Percentiles rank a stretch among this genome's conserved stretches.
These are phyloP conservation scores for Backusella psychrophila DNA, from an alignment of 192 early-diverging fungal genomes.

Conservation along the genomic window DNA sequence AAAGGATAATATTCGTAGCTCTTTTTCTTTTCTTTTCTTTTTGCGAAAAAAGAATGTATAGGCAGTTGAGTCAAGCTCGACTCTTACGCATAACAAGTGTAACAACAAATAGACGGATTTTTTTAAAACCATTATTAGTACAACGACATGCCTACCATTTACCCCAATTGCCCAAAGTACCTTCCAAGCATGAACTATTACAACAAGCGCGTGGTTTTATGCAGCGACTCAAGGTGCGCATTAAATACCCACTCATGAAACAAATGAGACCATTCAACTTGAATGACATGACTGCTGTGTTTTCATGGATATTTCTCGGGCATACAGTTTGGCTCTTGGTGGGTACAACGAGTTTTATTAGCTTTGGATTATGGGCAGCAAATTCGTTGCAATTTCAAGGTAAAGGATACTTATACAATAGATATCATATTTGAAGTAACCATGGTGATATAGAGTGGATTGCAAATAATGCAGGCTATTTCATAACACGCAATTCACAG, in stretches of 20 bases:
- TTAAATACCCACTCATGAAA: conserved; percentile 60
- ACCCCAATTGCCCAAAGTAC: conserved; percentile 20
- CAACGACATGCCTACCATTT: background rate
- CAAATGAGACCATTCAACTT: conserved; percentile 72
- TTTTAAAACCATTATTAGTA: background rate
- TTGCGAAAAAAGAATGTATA: no score
- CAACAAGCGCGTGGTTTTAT: conserved; percentile 58
- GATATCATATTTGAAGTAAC: background rate
- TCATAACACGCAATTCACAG: conserved; percentile 76
- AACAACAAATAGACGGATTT: no score
- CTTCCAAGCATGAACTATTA: conserved; percentile 48
- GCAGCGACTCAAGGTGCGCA: conserved; percentile 54
- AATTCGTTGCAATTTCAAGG: conserved; percentile 86
- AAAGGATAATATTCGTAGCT: no score
- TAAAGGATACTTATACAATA: conserved; percentile 9
- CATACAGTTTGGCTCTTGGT: conserved; percentile 80
- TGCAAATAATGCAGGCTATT: conserved; percentile 69
- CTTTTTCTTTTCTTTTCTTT: no score
- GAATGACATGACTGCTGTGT: conserved; percentile 88
- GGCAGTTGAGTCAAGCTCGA: no score
- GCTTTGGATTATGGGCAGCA: conserved; percentile 70
- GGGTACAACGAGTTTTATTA: conserved; percentile 88
- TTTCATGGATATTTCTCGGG: conserved; percentile 86
- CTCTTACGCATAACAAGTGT: no score
- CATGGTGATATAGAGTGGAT: conserved; percentile 60